Evolutionary conservation across 2,329 filamentous ascomycete genomes (phyloP).

Genomic region (Aspergillus brasiliensis): DNA sequence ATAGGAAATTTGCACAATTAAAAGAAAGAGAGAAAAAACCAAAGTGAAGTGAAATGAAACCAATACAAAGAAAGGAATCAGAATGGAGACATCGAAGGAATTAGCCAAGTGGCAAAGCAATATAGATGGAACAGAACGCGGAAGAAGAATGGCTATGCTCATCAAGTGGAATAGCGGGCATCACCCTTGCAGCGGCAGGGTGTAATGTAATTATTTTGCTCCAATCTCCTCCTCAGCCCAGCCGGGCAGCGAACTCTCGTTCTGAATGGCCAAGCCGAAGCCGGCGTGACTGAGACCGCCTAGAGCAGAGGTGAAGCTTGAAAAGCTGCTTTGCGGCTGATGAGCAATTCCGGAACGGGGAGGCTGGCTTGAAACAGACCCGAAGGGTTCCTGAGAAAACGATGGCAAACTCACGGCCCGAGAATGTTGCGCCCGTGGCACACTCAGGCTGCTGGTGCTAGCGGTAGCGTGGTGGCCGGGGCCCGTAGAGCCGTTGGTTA

Average conservation of each 20-base stretch:
- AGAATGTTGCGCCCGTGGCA: slow-evolving; percentile 64
- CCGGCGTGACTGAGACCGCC: slow-evolving; percentile 60
- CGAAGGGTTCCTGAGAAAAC: slow-evolving; percentile 63
- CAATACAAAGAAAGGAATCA: slow-evolving; percentile 30
- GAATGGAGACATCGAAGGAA: slow-evolving; percentile 18
- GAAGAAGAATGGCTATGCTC: slow-evolving; percentile 17
- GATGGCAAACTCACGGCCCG: slow-evolving; percentile 87
- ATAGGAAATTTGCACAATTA: slow-evolving; percentile 31
- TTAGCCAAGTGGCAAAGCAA: slow-evolving; percentile 26
- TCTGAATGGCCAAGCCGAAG: slow-evolving; percentile 62
- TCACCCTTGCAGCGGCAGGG: slow-evolving; percentile 15
- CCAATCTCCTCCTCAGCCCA: slow-evolving; percentile 67
- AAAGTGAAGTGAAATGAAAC: slow-evolving; percentile 21
- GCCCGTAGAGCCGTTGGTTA: slow-evolving; percentile 61
- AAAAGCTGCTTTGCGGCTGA: slow-evolving; percentile 56
- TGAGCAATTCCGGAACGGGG: slow-evolving; percentile 40
- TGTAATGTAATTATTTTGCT: slow-evolving; percentile 48
- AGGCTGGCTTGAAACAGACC: slow-evolving; percentile 42
- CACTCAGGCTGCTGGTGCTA: slow-evolving; percentile 57
- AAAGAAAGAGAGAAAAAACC: slow-evolving; percentile 21
- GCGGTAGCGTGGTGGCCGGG: slow-evolving; percentile 73
- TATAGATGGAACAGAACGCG: slow-evolving; percentile 20
- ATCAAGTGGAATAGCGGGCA: slow-evolving; percentile 22
- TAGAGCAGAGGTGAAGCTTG: slow-evolving; percentile 60
- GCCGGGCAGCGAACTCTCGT: slow-evolving; percentile 59